Evolutionary conservation across 768 basidiomycete species (phyloP).

Genomic region (Tylopilus rubrobrunneus): DNA sequence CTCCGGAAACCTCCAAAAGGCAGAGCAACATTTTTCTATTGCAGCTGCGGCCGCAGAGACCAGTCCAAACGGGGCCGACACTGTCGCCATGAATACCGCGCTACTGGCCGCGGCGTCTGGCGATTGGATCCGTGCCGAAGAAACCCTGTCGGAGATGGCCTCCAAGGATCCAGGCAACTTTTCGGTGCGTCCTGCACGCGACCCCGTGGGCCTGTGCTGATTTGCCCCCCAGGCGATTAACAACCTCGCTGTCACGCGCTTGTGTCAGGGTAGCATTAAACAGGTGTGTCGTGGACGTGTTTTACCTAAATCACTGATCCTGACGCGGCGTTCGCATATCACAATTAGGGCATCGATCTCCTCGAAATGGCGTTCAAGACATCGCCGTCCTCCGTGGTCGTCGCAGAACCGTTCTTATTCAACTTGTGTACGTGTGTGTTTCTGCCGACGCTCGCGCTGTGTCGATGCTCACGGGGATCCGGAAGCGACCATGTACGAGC

Average conservation of each 20-base stretch:
- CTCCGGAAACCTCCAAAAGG: constrained; percentile 58
- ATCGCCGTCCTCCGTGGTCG: constrained; percentile 68
- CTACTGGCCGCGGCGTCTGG: constrained; percentile 66
- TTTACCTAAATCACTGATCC: neutral
- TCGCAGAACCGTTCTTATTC: constrained; percentile 81
- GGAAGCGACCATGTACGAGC: constrained; percentile 76
- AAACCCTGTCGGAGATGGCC: constrained; percentile 41
- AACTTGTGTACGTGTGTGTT: constrained; percentile 63
- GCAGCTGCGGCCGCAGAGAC: constrained; percentile 42
- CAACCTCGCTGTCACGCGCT: constrained; percentile 66
- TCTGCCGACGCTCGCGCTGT: neutral
- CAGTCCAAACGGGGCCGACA: constrained; percentile 38
- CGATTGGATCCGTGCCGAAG: constrained; percentile 57
- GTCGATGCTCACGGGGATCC: neutral
- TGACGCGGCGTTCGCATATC: neutral
- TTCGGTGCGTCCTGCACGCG: constrained; percentile 36
- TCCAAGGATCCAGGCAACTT: constrained; percentile 56
- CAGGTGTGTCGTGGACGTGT: constrained; percentile 47
- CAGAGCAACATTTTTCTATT: constrained; percentile 50
- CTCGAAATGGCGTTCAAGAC: constrained; percentile 58
- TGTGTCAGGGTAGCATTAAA: constrained; percentile 68
- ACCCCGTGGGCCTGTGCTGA: too few relatives aligned
- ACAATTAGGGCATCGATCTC: constrained; percentile 58
- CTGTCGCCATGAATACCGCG: constrained; percentile 61
- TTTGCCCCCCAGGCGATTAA: constrained; percentile 55